Conservation (phyloP, 495 filamentous ascomycete species). For the Pseudoneurospora amorphoporcata region DNA sequence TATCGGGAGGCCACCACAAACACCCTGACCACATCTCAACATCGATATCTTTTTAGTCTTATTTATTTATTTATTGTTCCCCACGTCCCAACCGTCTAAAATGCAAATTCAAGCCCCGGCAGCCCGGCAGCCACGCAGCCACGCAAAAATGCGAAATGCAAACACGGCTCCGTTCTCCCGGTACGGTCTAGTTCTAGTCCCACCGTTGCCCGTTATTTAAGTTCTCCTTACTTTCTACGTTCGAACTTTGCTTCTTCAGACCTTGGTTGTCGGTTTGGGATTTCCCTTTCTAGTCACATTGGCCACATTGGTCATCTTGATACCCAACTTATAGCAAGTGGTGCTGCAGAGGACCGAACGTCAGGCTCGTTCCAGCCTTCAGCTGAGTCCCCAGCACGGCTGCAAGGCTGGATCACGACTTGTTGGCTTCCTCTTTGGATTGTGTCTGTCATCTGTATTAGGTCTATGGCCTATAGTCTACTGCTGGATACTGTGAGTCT, state of each 20-base stretch:
- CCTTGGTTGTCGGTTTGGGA: background rate
- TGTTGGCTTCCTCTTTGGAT: background rate
- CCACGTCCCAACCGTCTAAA: no score
- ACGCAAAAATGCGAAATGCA: background rate
- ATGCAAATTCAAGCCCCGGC: no score
- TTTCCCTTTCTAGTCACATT: background rate
- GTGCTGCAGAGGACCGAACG: background rate
- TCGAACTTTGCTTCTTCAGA: background rate
- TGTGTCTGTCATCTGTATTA: background rate
- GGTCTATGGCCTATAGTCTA: background rate
- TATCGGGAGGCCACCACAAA: background rate
- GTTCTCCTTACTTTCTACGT: background rate
- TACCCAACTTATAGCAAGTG: background rate
- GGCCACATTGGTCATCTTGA: background rate
- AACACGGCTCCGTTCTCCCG: background rate
- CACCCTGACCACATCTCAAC: background rate
- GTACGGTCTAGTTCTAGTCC: background rate
- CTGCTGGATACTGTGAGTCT: background rate
- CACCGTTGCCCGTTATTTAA: background rate
- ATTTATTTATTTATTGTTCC: no score
- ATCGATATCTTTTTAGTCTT: background rate
- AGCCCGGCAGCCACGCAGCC: no score
- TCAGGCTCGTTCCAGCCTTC: constrained; percentile 16
- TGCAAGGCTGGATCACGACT: background rate
- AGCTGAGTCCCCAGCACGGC: constrained; percentile 20